These are phyloP conservation scores for Trametes coccinea DNA, from an alignment of 768 basidiomycete species.

Conservation along the genomic window DNA sequence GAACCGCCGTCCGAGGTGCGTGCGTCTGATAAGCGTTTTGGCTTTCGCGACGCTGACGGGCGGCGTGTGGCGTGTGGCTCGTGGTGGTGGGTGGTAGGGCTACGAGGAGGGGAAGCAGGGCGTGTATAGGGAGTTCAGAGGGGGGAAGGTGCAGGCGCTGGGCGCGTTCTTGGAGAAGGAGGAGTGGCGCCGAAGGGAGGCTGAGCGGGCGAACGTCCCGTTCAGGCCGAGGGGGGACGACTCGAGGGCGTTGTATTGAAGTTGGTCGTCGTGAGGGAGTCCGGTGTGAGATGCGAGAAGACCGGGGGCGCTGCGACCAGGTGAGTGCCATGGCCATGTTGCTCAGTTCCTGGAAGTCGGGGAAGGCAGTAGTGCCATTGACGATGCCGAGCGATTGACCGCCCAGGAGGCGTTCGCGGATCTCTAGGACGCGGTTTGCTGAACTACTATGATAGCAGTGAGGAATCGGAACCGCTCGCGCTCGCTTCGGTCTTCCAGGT, in stretches of 20 bases:
- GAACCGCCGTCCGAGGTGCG: slow-evolving; percentile 65
- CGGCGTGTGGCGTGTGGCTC: not conserved
- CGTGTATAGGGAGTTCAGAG: slow-evolving; percentile 80
- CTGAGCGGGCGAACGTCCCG: slow-evolving; percentile 60
- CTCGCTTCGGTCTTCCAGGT: no score
- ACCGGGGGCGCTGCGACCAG: not conserved
- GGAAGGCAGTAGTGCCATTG: not conserved
- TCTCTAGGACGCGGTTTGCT: no score
- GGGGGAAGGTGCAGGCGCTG: slow-evolving; percentile 61
- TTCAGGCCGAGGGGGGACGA: slow-evolving; percentile 65
- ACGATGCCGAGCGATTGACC: not conserved
- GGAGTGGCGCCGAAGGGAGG: slow-evolving; percentile 52
- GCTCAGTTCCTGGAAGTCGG: not conserved
- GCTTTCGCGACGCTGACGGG: not conserved
- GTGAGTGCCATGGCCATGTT: not conserved
- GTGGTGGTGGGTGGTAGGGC: slow-evolving; percentile 41
- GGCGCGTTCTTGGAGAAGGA: slow-evolving; percentile 74
- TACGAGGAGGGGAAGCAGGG: slow-evolving; percentile 65
- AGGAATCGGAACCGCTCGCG: no score
- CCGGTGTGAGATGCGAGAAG: no score
- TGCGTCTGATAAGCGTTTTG: slow-evolving; percentile 37
- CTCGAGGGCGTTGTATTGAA: slow-evolving; percentile 59
- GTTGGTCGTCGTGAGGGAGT: not conserved
- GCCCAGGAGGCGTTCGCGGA: no score
- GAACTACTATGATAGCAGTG: no score